Evolutionary conservation across 257 asterid species (phyloP), one percentile per base, ranked within the genome.

Genomic region (Nicotiana attenuata): DNA sequence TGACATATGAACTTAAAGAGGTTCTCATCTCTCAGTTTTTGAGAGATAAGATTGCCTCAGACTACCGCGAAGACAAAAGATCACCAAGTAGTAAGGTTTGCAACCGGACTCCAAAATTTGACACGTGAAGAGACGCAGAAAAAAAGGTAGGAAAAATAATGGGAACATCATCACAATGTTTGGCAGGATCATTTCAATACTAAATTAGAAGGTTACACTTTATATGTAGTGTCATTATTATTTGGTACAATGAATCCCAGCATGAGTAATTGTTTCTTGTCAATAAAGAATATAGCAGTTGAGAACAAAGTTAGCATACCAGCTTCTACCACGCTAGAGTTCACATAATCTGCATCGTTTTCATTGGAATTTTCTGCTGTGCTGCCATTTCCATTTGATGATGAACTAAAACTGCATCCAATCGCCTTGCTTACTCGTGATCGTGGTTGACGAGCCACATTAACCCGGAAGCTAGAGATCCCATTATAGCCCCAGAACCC

Each of bases 291-390:
- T 73, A 47, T 50, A 50, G 63, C 10, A 45, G 14, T 45, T 22
- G 35, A 41, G 38, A 71, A 71, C 20, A 60, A 61, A 82, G 78
- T 38, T 15, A 28, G 55, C 80, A 20, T 89, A 96, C 99, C 98
- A 71, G 99, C 99, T 92, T 96, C 99, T 59, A 96, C 81, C 77
- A 96, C 97, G 60, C 93, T 92, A 6, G 99, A 92, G 82, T 91
- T 91, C 38, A 96, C 97, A 83, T 94, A 94, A 88, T 96, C 97
- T 1, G 97, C 88, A 41, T 96, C 97, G 55, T 85, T 92, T 86
- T 90, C 96, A 10, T 82, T 93, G 78, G 89, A 88, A 84, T 91
- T 95, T 75, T 87, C 98, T 0, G 98, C 99, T 90, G 78, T 92
- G 90, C 97, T 93, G 20, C 96, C 97, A 87, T 92, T 91, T 53